Percentiles rank a stretch among this genome's conserved stretches.
These are phyloP conservation scores for Zopfia rhizophila DNA, from an alignment of 2,329 filamentous ascomycete genomes.

Conservation along the genomic window DNA sequence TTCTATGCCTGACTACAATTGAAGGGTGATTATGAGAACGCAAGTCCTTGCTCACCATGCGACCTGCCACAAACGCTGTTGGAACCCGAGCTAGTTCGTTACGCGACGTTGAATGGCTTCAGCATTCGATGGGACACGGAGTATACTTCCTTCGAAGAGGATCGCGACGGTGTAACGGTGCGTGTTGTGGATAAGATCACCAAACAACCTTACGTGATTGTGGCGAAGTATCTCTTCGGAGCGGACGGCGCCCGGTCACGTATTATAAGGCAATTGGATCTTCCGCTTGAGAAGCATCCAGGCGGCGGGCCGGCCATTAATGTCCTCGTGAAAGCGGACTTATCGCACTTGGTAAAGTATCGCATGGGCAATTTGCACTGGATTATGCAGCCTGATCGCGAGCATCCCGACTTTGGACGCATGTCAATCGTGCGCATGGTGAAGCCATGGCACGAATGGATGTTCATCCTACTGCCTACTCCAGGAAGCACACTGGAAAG, in stretches of 20 bases:
- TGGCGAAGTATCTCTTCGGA: constrained; percentile 67
- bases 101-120: constrained; percentile 49
- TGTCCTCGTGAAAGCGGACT: constrained; percentile 60
- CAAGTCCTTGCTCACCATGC: constrained; percentile 52
- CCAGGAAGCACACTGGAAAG: no score
- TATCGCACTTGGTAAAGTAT: constrained; percentile 60
- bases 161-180: constrained; percentile 41
- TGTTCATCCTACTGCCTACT: constrained; percentile 20
- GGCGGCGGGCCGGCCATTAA: constrained; percentile 62
- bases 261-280: constrained; percentile 57
- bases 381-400: constrained; percentile 65
- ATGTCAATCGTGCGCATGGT: constrained; percentile 68
- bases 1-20: no score
- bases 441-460: constrained; percentile 70
- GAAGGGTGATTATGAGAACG: constrained; percentile 52
- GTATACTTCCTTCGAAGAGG: constrained; percentile 35
- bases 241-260: constrained; percentile 64
- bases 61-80: constrained; percentile 55
- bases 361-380: constrained; percentile 70
- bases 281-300: constrained; percentile 58
- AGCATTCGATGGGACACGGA: constrained; percentile 52
- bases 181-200: constrained; percentile 50
- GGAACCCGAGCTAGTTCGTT: constrained; percentile 53
- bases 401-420: constrained; percentile 61
- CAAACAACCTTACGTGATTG: constrained; percentile 54